Conservation (phyloP, 176 grass and related monocot species). For the Phragmites australis region DNA sequence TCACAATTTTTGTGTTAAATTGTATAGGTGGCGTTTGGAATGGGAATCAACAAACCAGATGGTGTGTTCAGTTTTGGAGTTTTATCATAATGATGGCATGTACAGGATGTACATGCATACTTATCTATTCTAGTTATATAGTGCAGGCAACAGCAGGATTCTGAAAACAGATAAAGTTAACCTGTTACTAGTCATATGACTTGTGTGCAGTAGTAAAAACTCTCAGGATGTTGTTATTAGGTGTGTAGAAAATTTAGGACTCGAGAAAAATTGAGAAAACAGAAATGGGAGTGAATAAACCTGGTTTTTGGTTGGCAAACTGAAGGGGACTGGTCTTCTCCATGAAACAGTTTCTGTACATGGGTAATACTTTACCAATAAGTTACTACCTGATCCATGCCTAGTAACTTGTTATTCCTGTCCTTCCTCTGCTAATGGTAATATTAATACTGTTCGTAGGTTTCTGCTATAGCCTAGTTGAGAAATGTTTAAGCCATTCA, state of each 20-base stretch:
- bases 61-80: slow-evolving; percentile 51
- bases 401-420: background rate
- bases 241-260: background rate
- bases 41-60: slow-evolving; percentile 98
- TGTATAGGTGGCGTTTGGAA: slow-evolving; percentile 89
- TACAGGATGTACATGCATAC: slow-evolving; percentile 4
- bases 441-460: background rate
- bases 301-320: background rate
- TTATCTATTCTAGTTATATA: slow-evolving; percentile 38
- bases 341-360: background rate
- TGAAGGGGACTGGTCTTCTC: background rate
- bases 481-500: slow-evolving; percentile 18
- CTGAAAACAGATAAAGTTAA: slow-evolving; percentile 15
- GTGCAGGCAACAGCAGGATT: background rate
- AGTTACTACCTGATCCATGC: background rate
- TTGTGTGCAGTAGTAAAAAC: background rate
- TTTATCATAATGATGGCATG: slow-evolving; percentile 33
- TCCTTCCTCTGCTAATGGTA: background rate
- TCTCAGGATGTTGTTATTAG: background rate
- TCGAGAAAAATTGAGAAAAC: background rate
- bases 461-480: background rate
- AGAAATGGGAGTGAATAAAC: background rate
- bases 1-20: slow-evolving; percentile 8
- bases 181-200: background rate
- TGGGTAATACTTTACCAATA: background rate